phyloP scores from a whole-genome alignment of 1,139 yeast species.

The Debaryomycetaceae sp. region DNA sequence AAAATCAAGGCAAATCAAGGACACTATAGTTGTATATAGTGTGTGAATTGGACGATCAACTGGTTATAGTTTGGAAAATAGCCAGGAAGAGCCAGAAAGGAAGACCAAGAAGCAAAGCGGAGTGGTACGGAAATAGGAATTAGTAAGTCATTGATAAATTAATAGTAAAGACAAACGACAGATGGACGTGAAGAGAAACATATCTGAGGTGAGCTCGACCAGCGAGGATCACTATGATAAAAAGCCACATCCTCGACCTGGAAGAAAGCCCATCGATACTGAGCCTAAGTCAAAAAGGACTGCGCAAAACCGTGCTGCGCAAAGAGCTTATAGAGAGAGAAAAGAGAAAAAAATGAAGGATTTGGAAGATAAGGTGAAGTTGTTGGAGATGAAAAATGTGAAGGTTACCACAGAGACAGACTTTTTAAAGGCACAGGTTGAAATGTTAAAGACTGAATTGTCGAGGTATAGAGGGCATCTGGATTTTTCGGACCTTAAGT shows the following conservation, averaged over 20 bases:
- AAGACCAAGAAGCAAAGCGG: background rate
- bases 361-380: slow-evolving; percentile 71
- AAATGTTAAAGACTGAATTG: slow-evolving; percentile 69
- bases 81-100: too few relatives aligned
- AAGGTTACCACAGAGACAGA: slow-evolving; percentile 67
- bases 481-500: slow-evolving; percentile 34
- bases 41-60: too few relatives aligned
- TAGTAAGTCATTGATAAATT: too few relatives aligned
- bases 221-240: slow-evolving; percentile 30
- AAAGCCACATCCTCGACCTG: slow-evolving; percentile 41
- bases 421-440: slow-evolving; percentile 72
- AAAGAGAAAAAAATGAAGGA: slow-evolving; percentile 86
- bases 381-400: slow-evolving; percentile 67
- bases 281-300: slow-evolving; percentile 87
- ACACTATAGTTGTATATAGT: too few relatives aligned
- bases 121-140: too few relatives aligned
- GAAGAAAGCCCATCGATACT: slow-evolving; percentile 70
- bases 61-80: too few relatives aligned
- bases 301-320: slow-evolving; percentile 97
- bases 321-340: slow-evolving; percentile 92
- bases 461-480: slow-evolving; percentile 54
- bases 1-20: too few relatives aligned
- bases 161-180: too few relatives aligned
- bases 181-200: slow-evolving; percentile 38
- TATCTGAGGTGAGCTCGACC: slow-evolving; percentile 23